phyloP scores from a whole-genome alignment of 2,329 filamentous ascomycete genomes.

The Graphilbum ipis-grandicollis region DNA sequence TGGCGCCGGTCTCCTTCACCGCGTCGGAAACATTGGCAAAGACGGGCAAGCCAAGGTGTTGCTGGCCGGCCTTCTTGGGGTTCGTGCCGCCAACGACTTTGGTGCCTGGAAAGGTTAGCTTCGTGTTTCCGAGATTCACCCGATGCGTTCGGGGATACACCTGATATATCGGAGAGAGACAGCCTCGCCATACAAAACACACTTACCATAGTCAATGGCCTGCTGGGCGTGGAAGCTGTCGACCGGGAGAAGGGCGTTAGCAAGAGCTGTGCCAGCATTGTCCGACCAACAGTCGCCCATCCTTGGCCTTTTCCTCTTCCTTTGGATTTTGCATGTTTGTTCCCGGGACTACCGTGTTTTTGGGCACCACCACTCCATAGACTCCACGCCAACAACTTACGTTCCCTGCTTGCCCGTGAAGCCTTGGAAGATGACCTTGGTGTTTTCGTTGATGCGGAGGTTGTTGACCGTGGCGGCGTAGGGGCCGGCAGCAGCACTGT shows the following conservation, averaged over 20 bases:
- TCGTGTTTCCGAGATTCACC: too few species aligned
- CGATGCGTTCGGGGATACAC: too few species aligned
- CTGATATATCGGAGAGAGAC: too few species aligned
- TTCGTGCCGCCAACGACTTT: slow-evolving; percentile 97
- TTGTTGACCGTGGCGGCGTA: slow-evolving; percentile 65
- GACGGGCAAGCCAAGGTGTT: slow-evolving; percentile 81
- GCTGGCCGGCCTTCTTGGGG: slow-evolving; percentile 90
- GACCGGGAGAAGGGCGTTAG: neutral
- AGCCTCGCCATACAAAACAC: neutral
- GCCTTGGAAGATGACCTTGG: slow-evolving; percentile 91
- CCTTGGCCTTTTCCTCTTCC: too few species aligned
- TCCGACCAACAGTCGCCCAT: too few species aligned
- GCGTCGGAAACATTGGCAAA: slow-evolving; percentile 82
- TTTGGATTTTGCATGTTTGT: too few species aligned
- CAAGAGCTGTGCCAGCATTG: neutral
- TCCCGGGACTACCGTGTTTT: too few species aligned
- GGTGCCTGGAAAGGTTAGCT: slow-evolving; percentile 43
- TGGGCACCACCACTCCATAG: too few species aligned
- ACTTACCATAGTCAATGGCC: slow-evolving; percentile 90
- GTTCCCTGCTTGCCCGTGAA: slow-evolving; percentile 97
- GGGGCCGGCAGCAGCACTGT: slow-evolving; percentile 52
- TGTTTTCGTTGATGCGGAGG: slow-evolving; percentile 82
- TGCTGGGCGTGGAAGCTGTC: slow-evolving; percentile 87
- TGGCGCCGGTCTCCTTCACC: slow-evolving; percentile 78
- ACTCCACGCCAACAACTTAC: slow-evolving; percentile 31